These are phyloP conservation scores for Canna indica DNA, from an alignment of 176 grass and related monocot genomes.

Conservation along the genomic window DNA sequence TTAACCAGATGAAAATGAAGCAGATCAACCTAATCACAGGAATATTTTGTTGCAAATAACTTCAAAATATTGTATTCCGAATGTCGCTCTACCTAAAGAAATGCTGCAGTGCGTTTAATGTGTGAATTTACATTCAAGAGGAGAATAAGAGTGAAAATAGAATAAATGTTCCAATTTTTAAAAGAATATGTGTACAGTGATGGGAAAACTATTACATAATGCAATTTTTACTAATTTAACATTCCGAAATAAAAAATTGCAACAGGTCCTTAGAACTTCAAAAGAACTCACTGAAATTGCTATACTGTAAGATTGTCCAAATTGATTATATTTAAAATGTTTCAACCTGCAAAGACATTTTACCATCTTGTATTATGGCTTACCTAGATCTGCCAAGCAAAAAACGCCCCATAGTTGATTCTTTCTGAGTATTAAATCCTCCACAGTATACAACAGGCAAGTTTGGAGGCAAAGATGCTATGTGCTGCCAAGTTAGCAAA, in stretches of 20 bases:
- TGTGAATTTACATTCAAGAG: background rate
- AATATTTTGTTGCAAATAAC: background rate
- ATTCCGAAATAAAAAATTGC: background rate
- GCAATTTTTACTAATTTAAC: no score
- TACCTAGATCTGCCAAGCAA: conserved; percentile 98
- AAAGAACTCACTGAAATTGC: no score
- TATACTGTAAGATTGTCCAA: background rate
- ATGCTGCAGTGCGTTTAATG: background rate
- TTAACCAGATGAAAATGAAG: no score
- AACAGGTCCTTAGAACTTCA: background rate
- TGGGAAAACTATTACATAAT: no score
- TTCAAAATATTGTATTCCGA: background rate
- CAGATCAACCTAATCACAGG: no score
- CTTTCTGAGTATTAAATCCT: conserved; percentile 95
- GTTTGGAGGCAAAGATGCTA: conserved; percentile 87
- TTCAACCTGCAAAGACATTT: background rate
- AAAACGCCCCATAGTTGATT: conserved; percentile 94
- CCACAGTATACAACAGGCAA: conserved; percentile 92
- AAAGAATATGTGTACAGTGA: background rate
- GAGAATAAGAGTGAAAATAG: no score
- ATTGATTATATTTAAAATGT: background rate
- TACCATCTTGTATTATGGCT: background rate
- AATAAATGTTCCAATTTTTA: background rate
- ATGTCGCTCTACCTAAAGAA: background rate
- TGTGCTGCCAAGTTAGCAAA: conserved; percentile 97